These are phyloP conservation scores for Boletus rubroflammeus DNA, from an alignment of 768 basidiomycete species.

Conservation along the genomic window DNA sequence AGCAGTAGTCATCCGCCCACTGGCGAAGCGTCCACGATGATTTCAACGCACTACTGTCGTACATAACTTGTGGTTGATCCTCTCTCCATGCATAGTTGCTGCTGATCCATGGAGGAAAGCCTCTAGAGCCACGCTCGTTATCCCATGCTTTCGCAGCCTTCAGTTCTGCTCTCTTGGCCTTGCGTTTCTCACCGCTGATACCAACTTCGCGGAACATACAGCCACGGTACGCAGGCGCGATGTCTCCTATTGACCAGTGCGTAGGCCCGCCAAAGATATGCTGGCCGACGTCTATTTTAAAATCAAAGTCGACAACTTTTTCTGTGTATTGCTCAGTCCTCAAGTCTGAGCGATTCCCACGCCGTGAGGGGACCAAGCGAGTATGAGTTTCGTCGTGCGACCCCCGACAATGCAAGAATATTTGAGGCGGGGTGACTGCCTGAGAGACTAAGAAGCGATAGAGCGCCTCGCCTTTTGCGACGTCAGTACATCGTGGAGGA, in stretches of 20 bases:
- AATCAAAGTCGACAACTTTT: conserved; percentile 65
- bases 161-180: conserved; percentile 40
- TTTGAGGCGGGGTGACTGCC: conserved; percentile 42
- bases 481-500: conserved; percentile 1
- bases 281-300: conserved; percentile 53
- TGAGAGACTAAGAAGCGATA: conserved; percentile 71
- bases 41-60: conserved; percentile 31
- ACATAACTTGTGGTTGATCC: conserved; percentile 27
- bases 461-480: conserved; percentile 55
- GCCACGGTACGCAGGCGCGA: conserved; percentile 63
- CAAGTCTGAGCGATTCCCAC: conserved; percentile 33
- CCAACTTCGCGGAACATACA: conserved; percentile 58
- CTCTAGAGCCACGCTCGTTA: conserved; percentile 41
- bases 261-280: conserved; percentile 38
- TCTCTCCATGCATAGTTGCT: conserved; percentile 32
- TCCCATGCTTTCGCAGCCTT: conserved; percentile 46
- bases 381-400: conserved; percentile 52
- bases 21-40: conserved; percentile 63
- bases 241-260: conserved; percentile 63
- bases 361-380: conserved; percentile 40
- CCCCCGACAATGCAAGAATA: conserved; percentile 49
- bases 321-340: conserved; percentile 53
- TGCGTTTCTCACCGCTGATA: conserved; percentile 32
- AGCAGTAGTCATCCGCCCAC: conserved; percentile 84
- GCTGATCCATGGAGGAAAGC: conserved; percentile 51